Evolutionary conservation across 176 grass and related monocot genomes (phyloP), one percentile per base, ranked within the genome.

Genomic region (Bothriochloa decipiens): DNA sequence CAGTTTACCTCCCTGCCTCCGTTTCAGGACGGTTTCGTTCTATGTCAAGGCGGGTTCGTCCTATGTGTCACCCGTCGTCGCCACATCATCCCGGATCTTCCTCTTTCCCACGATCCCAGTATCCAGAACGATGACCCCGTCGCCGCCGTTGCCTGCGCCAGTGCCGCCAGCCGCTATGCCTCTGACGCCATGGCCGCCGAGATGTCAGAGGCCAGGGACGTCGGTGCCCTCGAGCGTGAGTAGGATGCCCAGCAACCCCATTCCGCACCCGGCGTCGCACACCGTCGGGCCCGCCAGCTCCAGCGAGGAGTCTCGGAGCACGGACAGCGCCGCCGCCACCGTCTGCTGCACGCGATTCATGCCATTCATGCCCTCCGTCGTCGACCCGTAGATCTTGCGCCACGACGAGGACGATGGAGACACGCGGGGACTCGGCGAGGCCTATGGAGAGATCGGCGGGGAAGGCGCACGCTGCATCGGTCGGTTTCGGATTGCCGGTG

Each of bases 291-390:
- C 91, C 0, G 81, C 3, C 2, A 89, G 91, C 15, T 52, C 43
- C 2, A 91, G 57, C 14, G 87, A 28, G 17, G 66, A 28, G 78
- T 98, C 93, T 1, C 91, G 89, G 33, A 98, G 92, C 91, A 98
- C 91, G 52, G 82, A 12, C 18, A 98, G 89, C 6, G 95, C 47
- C 15, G 82, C 83, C 0, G 80, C 87, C 13, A 98, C 91, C 27
- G 95, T 95, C 87, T 93, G 46, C 91, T 95, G 95, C 36, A 98
- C 92, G 68, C 91, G 85, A 85, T 98, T 98, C 61, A 98, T 92
- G 87, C 84, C 87, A n/a, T n/a, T n/a, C n/a, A n/a, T n/a, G n/a
- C n/a, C n/a, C 66, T 91, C 89, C 16, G 92, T 93, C 14, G 84
- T 39, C 5, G 89, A 85, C 23, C 89, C 91, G 79, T 98, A 98